Evolutionary conservation across 176 grass and related monocot genomes (phyloP).

Genomic region (Chloris gayana): DNA sequence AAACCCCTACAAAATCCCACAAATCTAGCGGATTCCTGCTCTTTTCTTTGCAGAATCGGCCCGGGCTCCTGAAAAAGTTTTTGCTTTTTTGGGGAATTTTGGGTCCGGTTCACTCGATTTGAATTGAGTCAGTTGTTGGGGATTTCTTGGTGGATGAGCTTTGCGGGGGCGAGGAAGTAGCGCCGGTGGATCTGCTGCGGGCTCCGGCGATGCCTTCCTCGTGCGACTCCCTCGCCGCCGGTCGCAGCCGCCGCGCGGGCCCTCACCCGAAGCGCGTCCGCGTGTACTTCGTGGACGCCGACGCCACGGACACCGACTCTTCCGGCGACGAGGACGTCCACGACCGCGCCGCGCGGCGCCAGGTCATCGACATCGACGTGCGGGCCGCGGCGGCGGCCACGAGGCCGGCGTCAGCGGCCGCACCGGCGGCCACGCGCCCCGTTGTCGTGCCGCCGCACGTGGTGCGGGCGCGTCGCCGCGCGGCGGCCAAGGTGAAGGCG

Average conservation of each 20-base stretch:
- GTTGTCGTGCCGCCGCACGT: neutral
- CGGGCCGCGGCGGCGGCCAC: neutral
- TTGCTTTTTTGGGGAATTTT: neutral
- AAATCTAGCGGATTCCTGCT: neutral
- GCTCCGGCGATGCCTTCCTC: conserved; percentile 11
- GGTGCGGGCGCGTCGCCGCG: neutral
- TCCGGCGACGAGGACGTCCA: conserved; percentile 33
- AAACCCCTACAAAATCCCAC: neutral
- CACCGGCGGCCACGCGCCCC: too few relatives aligned
- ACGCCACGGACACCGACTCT: conserved; percentile 70
- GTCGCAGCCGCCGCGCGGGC: conserved; percentile 28
- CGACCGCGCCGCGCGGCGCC: conserved; percentile 10
- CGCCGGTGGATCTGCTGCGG: conserved; percentile 22
- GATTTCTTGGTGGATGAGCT: conserved; percentile 26
- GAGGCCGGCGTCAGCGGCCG: neutral
- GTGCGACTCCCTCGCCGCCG: conserved; percentile 1
- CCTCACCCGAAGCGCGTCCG: conserved; percentile 44
- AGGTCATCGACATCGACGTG: conserved; percentile 56
- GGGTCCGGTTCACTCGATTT: neutral
- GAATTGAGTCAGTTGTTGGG: neutral
- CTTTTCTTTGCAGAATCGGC: neutral
- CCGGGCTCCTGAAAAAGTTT: neutral
- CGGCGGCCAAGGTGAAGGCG: neutral
- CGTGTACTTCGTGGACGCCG: conserved; percentile 58
- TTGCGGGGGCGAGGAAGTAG: neutral